These are phyloP conservation scores for Fraxinus baroniana DNA, from an alignment of 305 asterid genomes.

Conservation along the genomic window DNA sequence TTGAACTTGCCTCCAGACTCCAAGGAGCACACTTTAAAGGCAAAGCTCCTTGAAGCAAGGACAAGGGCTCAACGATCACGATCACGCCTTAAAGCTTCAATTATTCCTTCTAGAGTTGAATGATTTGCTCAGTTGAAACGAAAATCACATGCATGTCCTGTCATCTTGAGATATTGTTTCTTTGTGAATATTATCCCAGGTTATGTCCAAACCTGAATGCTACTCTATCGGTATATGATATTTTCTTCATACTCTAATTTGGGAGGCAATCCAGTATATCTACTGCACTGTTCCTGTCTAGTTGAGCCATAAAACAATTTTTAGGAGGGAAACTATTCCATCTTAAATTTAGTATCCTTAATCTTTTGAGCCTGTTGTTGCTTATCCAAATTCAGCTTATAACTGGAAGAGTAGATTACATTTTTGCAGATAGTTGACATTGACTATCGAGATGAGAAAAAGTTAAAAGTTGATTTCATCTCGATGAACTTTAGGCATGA, in stretches of 20 bases:
- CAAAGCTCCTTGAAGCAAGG: slow-evolving; percentile 78
- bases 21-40: slow-evolving; percentile 63
- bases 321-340: background rate
- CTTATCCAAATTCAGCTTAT: background rate
- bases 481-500: background rate
- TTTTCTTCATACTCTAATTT: background rate
- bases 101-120: slow-evolving; percentile 41
- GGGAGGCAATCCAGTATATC: background rate
- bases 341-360: background rate
- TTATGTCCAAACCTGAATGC: slow-evolving; percentile 10
- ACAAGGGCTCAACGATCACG: slow-evolving; percentile 65
- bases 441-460: background rate
- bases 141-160: background rate
- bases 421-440: background rate
- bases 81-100: slow-evolving; percentile 63
- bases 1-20: slow-evolving; percentile 53
- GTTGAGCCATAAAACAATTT: background rate
- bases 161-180: slow-evolving; percentile 8
- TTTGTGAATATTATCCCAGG: slow-evolving; percentile 24
- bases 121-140: slow-evolving; percentile 10
- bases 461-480: background rate
- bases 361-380: background rate
- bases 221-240: background rate
- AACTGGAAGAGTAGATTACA: background rate
- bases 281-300: background rate